Evolutionary conservation across 2,329 filamentous ascomycete species (phyloP), one percentile per base, ranked within the genome.

Genomic region (Botrytis hyacinthi): DNA sequence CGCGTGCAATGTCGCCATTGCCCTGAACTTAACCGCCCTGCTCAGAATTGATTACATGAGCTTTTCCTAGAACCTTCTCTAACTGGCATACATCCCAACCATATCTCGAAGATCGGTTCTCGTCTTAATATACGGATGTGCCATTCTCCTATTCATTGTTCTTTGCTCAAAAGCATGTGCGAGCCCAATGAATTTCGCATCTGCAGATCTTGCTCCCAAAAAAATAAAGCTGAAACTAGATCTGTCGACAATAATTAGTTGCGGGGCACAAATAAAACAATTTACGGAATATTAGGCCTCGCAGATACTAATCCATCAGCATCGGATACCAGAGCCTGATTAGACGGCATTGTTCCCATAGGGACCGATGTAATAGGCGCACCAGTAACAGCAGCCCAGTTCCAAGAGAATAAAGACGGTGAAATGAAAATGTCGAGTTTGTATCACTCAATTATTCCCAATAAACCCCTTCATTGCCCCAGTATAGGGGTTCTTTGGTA

Each of bases 361-460:
- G 69, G 57, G 4, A 46, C 40, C 10, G 69, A 63, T 8, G 60
- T 29, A 12, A 65, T 35, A 8, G 72, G 57, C 20, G n/a, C 20
- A 42, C 46, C 59, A 18, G 57, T 22, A 42, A 54, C 20, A 9
- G n/a, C 57, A 54, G 72, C n/a, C n/a, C 29, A n/a, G 48, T 60
- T 35, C 26, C 22, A 51, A 16, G 37, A n/a, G 42, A 70, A 51
- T 0, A 48, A 75, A 0, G 88, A 88, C 0, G 90, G 90, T 7
- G 91, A 75, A 1, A 92, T 84, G 7, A 92, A 81, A 1, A 89
- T 90, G 75, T 90, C 88, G 1, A 92, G 85, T 5, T 85, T 84
- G 75, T 88, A 82, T 3, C 85, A 85, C 12, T 83, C 77, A 0
- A 92, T 80, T 0, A 90, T 87, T 0, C 90, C 90, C 0, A 89